Evolutionary conservation across 2,329 filamentous ascomycete species (phyloP).

Genomic region (Aureobasidium sp.): DNA sequence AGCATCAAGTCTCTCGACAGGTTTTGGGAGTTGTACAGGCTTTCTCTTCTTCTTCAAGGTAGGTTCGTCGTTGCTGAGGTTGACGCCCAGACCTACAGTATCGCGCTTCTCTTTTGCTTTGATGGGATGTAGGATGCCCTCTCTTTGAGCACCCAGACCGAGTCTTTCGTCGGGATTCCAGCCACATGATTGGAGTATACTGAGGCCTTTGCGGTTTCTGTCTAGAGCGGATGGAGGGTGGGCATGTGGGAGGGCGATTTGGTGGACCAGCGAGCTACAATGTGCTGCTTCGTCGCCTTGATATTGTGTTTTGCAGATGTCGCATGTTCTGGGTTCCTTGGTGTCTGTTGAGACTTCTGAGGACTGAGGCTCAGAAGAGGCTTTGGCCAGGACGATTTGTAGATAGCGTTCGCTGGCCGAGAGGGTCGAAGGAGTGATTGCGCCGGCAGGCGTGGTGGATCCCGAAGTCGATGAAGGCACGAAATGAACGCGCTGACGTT

Average conservation of each 20-base stretch:
- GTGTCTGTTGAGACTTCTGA: constrained; percentile 14
- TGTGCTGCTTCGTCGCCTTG: constrained; percentile 32
- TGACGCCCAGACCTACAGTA: constrained; percentile 60
- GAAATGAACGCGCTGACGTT: constrained; percentile 52
- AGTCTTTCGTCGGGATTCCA: constrained; percentile 66
- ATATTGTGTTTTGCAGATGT: background rate
- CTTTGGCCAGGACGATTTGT: constrained; percentile 52
- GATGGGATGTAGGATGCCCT: constrained; percentile 67
- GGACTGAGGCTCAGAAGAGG: constrained; percentile 11
- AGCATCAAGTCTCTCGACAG: constrained; percentile 49
- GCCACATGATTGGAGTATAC: constrained; percentile 57
- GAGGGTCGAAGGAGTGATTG: background rate
- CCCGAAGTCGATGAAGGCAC: constrained; percentile 36
- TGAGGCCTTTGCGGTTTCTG: constrained; percentile 60
- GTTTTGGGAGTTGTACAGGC: background rate
- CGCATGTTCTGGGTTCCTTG: background rate
- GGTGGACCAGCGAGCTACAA: constrained; percentile 59
- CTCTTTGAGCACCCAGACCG: constrained; percentile 61
- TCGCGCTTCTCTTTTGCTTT: constrained; percentile 65
- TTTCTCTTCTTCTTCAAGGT: constrained; percentile 7
- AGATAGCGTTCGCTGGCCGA: constrained; percentile 53
- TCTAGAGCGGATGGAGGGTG: constrained; percentile 66
- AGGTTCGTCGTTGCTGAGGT: constrained; percentile 11
- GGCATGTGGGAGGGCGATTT: constrained; percentile 59
- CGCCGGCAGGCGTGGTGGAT: background rate